These are phyloP conservation scores for Ascoidea rubescens DNA, from an alignment of 805 yeast genomes.

Conservation along the genomic window DNA sequence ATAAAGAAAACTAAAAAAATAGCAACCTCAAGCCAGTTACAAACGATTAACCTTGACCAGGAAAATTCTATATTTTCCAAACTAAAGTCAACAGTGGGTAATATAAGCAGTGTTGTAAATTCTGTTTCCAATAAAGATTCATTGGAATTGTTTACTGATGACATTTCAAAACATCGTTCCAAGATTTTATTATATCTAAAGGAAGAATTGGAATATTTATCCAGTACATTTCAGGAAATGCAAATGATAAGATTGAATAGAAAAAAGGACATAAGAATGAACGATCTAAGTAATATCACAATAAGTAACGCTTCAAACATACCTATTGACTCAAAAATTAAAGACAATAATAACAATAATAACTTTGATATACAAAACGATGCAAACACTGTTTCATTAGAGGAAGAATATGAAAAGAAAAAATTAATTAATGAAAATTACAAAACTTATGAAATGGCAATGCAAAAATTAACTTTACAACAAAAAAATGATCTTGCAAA, in stretches of 20 bases:
- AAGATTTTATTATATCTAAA: not conserved
- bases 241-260: not conserved
- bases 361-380: constrained; percentile 2
- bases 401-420: not conserved
- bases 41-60: not conserved
- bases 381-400: constrained; percentile 1
- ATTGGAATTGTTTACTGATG: not conserved
- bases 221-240: not conserved
- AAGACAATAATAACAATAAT: no score
- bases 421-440: constrained; percentile 4
- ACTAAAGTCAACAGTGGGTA: not conserved
- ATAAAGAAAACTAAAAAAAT: not conserved
- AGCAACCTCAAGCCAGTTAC: no score
- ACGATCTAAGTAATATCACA: not conserved
- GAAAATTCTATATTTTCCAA: not conserved
- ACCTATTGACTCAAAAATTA: not conserved
- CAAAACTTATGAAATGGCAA: constrained; percentile 3
- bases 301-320: not conserved
- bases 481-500: constrained; percentile 25
- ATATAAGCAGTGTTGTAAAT: no score
- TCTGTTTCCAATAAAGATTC: not conserved
- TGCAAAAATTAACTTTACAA: constrained; percentile 16
- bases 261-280: not conserved
- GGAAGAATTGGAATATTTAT: not conserved
- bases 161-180: not conserved